Percentiles rank a stretch among this genome's conserved stretches.
These are phyloP conservation scores for Macrolepiota fuliginosa DNA, from an alignment of 768 basidiomycete genomes.

Conservation along the genomic window DNA sequence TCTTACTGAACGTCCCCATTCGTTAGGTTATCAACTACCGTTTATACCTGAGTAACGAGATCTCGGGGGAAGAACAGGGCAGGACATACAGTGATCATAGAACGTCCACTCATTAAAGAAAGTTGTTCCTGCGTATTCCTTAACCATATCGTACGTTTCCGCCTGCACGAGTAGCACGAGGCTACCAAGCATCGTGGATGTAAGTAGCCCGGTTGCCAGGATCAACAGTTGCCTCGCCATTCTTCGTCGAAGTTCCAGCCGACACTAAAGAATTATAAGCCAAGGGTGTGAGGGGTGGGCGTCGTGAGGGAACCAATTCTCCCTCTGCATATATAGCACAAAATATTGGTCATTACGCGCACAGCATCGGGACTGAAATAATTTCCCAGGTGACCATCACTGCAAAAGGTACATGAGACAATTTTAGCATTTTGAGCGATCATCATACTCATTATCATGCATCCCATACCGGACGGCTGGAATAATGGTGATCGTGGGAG, in stretches of 20 bases:
- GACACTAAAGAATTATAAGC: neutral
- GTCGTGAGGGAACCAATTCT: neutral
- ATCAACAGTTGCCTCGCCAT: neutral
- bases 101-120: constrained; percentile 74
- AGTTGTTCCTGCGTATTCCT: constrained; percentile 54
- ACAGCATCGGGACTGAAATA: too few relatives aligned
- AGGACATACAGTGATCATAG: constrained; percentile 49
- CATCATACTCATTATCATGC: too few relatives aligned
- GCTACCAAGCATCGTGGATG: neutral
- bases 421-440: too few relatives aligned
- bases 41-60: neutral
- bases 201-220: neutral
- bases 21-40: constrained; percentile 64
- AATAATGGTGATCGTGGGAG: too few relatives aligned
- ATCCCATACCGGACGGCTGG: too few relatives aligned
- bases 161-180: constrained; percentile 8
- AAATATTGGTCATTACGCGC: too few relatives aligned
- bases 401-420: too few relatives aligned
- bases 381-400: too few relatives aligned
- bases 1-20: constrained; percentile 60
- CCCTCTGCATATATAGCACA: too few relatives aligned
- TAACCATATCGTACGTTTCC: constrained; percentile 45
- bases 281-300: neutral
- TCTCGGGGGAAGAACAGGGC: neutral
- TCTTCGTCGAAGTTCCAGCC: neutral